Base-by-base conservation (phyloP, 2,329 filamentous ascomycete genomes). In the Fusarium veterinarium region DNA sequence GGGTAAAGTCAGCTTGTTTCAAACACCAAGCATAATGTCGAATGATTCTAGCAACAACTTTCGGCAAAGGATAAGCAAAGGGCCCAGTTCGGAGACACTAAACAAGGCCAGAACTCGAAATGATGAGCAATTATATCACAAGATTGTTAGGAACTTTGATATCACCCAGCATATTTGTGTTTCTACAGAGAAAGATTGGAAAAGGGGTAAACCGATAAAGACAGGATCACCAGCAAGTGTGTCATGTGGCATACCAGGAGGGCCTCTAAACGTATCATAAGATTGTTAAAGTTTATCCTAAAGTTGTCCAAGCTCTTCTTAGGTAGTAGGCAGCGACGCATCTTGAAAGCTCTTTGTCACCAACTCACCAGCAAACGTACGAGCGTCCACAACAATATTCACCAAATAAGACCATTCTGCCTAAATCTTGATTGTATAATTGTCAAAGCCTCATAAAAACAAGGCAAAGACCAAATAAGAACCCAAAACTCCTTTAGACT, bases 401-500 rank as follows among this genome's bases (percentile, higher is more conserved):
- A 31, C 25, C 16, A 12, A n/a, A n/a, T 1, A 30, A 59, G 44
- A 40, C 5, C 53, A 72, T 74, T 70, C 40, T 41, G 10, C 60
- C 17, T 42, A 51, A 56, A 57, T 56, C 16, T 59, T 51, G 25
- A 44, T 55, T 60, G 10, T 62, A 51, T 52, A 53, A 28, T 37
- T 30, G 17, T 17, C 33, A 46, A 46, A 55, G 23, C n/a, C 48
- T 6, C 10, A 48, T 40, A 10, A 44, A 61, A 25, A 46, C 37
- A 51, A 57, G 56, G 45, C 56, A 46, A 11, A 52, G 53, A 69
- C 45, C 23, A 42, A 38, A 64, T n/a, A 46, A 65, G 19, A 25
- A 37, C 31, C 49, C 66, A 31, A 64, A 74, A 77, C 73, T 70
- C 75, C 75, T 67, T 68, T 67, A 55, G 60, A 61, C 67, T 71